Percentiles rank a stretch among this genome's conserved stretches.
phyloP scores from a whole-genome alignment of 2,329 filamentous ascomycete genomes.

The Apiospora saccharicola region DNA sequence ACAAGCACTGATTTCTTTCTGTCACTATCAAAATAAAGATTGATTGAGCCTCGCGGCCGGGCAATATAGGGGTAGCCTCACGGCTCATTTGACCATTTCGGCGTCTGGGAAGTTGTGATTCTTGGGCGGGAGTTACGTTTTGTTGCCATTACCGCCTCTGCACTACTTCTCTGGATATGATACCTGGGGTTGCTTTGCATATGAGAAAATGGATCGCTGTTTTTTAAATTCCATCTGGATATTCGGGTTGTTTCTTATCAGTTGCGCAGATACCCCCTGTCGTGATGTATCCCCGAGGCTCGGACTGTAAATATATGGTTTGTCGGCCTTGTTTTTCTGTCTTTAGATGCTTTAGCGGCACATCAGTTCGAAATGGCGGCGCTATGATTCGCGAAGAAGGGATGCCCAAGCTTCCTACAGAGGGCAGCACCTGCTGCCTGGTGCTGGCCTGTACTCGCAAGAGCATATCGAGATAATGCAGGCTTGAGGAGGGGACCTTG shows the following conservation, averaged over 20 bases:
- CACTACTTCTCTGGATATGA: constrained; percentile 2
- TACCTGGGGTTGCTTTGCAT: neutral
- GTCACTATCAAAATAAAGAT: constrained; percentile 36
- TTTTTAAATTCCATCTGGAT: neutral
- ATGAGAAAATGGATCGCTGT: neutral
- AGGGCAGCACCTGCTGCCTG: neutral
- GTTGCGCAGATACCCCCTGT: constrained; percentile 13
- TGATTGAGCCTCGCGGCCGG: constrained; percentile 42
- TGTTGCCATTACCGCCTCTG: neutral
- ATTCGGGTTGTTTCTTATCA: neutral
- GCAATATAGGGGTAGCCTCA: constrained; percentile 41
- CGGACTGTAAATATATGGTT: neutral
- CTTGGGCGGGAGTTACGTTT: constrained; percentile 7
- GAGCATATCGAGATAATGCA: neutral
- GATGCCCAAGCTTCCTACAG: neutral
- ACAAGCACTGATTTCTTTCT: constrained; percentile 29
- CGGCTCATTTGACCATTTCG: constrained; percentile 35
- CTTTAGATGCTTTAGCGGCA: neutral
- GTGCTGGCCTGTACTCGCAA: neutral
- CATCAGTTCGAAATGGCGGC: neutral
- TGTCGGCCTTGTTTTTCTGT: neutral
- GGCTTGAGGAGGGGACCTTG: neutral
- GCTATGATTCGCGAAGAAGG: neutral
- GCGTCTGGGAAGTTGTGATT: constrained; percentile 25
- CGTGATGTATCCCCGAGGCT: neutral